These are phyloP conservation scores for Lepidium aucheri DNA, from an alignment of 345 rosid genomes.

Conservation along the genomic window DNA sequence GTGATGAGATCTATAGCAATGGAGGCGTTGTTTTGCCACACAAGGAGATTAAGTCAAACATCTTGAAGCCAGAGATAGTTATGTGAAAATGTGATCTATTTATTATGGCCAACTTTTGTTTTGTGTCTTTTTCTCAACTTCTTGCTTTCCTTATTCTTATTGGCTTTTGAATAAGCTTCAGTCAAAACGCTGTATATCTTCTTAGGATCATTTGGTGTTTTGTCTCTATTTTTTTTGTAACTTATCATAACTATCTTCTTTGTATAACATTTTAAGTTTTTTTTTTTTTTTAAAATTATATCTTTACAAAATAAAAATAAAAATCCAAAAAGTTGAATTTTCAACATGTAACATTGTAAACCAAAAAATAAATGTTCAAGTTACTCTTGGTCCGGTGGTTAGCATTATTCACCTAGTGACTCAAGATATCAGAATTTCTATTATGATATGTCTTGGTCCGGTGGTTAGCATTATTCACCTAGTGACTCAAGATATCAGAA, in stretches of 20 bases:
- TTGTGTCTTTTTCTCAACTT: not conserved
- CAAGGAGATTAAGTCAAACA: slow-evolving; percentile 92
- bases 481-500: too few relatives aligned
- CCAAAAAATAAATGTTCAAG: too few relatives aligned
- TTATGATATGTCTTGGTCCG: too few relatives aligned
- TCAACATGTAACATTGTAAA: too few relatives aligned
- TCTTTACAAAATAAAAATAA: too few relatives aligned
- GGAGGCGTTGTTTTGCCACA: slow-evolving; percentile 98
- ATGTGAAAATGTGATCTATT: slow-evolving; percentile 45
- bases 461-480: too few relatives aligned
- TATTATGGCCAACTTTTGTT: not conserved
- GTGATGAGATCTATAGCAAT: slow-evolving; percentile 92
- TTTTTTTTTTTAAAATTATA: too few relatives aligned
- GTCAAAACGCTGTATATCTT: slow-evolving; percentile 20
- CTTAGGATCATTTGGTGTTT: slow-evolving; percentile 15
- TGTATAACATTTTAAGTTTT: too few relatives aligned
- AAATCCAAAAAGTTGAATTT: too few relatives aligned
- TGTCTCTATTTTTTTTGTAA: slow-evolving; percentile 10
- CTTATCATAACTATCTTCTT: not conserved
- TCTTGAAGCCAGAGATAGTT: slow-evolving; percentile 97
- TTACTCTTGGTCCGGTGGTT: too few relatives aligned
- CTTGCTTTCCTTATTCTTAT: slow-evolving; percentile 1
- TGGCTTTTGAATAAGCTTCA: slow-evolving; percentile 20
- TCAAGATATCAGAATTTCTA: too few relatives aligned
- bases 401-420: too few relatives aligned